Evolutionary conservation across 805 yeast genomes (phyloP).

Genomic region (Ogataea polymorpha): DNA sequence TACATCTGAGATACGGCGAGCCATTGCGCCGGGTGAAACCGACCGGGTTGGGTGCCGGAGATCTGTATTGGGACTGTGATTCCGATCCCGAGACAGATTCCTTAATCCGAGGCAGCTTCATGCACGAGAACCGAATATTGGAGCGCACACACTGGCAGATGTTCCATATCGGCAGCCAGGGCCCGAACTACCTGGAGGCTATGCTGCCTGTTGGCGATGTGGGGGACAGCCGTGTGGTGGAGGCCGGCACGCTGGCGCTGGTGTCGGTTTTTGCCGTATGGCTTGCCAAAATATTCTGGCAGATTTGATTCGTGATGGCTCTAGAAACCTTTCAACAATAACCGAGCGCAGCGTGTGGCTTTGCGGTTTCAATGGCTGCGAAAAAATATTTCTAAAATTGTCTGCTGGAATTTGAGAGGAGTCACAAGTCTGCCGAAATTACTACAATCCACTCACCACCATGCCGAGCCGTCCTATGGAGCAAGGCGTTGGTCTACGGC

Average conservation of each 20-base stretch:
- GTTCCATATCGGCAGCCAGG: slow-evolving; percentile 1
- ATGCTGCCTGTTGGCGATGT: slow-evolving; percentile 4
- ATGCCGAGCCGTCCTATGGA: neutral
- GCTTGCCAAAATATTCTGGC: neutral
- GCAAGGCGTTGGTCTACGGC: slow-evolving; percentile 16
- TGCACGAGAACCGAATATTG: slow-evolving; percentile 15
- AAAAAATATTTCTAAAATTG: slow-evolving; percentile 10
- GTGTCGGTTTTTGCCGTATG: slow-evolving; percentile 2
- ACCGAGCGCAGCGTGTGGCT: slow-evolving; percentile 5
- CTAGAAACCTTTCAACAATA: neutral
- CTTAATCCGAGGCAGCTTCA: slow-evolving; percentile 20
- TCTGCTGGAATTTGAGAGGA: slow-evolving; percentile 1
- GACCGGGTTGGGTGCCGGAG: slow-evolving; percentile 18
- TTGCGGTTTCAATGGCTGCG: slow-evolving; percentile 7
- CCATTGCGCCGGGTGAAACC: slow-evolving; percentile 18
- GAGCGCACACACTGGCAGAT: slow-evolving; percentile 2
- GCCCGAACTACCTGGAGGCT: slow-evolving; percentile 2
- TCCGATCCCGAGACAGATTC: slow-evolving; percentile 9
- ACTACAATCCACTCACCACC: neutral
- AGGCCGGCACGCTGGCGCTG: slow-evolving; percentile 2
- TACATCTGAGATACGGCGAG: slow-evolving; percentile 31
- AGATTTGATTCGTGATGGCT: slow-evolving; percentile 3
- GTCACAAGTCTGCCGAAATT: neutral
- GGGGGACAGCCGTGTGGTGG: neutral
- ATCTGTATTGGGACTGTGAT: slow-evolving; percentile 29